Base-by-base conservation (phyloP, 2,329 filamentous ascomycete species). In the Ramichloridium luteum region DNA sequence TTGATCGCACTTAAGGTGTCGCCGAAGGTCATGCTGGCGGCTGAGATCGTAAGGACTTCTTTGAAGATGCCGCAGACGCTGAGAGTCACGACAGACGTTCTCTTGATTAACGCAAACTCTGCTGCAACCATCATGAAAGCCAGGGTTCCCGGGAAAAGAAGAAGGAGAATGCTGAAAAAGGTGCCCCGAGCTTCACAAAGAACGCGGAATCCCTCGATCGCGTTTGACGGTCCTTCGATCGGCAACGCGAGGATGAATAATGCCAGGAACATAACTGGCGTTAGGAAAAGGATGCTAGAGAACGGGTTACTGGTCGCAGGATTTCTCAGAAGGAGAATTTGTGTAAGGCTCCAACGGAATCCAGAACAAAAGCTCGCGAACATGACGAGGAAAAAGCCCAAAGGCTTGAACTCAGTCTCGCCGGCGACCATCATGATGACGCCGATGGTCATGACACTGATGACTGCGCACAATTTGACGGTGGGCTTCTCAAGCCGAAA, bases 51-150 rank as follows among this genome's bases (percentile, higher is more conserved):
- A 34, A 98, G 77, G 25, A 96, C 90, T 61, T 98, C 90, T 57
- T 98, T 98, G 68, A 98, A 96, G 40, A 98, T 96, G 39, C 90
- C 90, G 40, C 86, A 93, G 46, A 98, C 94, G 31, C 81, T 92
- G 27, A 98, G 69, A 0, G 90, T 96, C 31, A 98, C 90, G 32
- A 98, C 90, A 1, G 82, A 92, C 1, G 88, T 96, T 28, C 90
- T 82, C 63, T 94, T 80, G 44, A 98, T 71, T 39, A 98, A 72
- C 32, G 90, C 88, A 55, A 96, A 98, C 59, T 98, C 90, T 32
- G 83, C 86, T 0, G 85, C 76, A 12, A 92, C 96, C 90, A 98
- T 98, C 40, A 85, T 72, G 55, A 98, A 98, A 2, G 90, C 90
- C 31, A 98, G 78, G 22, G 74, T 68, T 12, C 90, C 90, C 0